These are phyloP conservation scores for Aphanocladium album DNA, from an alignment of 2,329 filamentous ascomycete genomes.

Conservation along the genomic window DNA sequence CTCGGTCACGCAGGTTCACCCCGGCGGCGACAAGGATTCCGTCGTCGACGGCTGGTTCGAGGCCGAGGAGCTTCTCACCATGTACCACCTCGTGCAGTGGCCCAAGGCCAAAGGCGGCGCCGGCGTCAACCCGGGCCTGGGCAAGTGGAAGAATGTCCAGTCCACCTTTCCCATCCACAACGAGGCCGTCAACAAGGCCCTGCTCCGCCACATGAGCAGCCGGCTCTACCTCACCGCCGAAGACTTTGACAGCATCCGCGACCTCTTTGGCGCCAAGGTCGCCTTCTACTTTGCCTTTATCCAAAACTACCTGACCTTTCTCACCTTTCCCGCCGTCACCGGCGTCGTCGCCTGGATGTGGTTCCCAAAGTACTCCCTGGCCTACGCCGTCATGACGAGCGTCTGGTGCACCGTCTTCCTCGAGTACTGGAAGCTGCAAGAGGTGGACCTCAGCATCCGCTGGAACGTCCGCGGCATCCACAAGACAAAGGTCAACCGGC, in stretches of 20 bases:
- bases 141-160: slow-evolving; percentile 56
- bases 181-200: slow-evolving; percentile 47
- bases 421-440: slow-evolving; percentile 75
- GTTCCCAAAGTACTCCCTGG: slow-evolving; percentile 63
- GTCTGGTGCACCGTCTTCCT: slow-evolving; percentile 70
- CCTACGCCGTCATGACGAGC: slow-evolving; percentile 62
- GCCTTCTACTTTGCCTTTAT: slow-evolving; percentile 83
- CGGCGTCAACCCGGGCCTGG: slow-evolving; percentile 53
- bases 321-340: slow-evolving; percentile 63
- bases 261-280: slow-evolving; percentile 60
- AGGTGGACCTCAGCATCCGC: slow-evolving; percentile 64
- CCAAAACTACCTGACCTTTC: slow-evolving; percentile 67
- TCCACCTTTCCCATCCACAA: slow-evolving; percentile 61
- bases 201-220: slow-evolving; percentile 53
- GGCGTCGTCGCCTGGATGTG: slow-evolving; percentile 65
- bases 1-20: slow-evolving; percentile 60
- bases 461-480: slow-evolving; percentile 70
- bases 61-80: slow-evolving; percentile 64
- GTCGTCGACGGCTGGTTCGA: slow-evolving; percentile 47
- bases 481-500: slow-evolving; percentile 59
- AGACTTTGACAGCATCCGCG: slow-evolving; percentile 54
- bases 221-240: slow-evolving; percentile 44
- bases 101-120: slow-evolving; percentile 55
- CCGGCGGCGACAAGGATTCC: slow-evolving; percentile 49
- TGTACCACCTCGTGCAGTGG: slow-evolving; percentile 63